A percentile compares a stretch with the other conserved stretches of the same genome.
Conservation (phyloP, 305 asterid species). For the Ilex paraguariensis region DNA sequence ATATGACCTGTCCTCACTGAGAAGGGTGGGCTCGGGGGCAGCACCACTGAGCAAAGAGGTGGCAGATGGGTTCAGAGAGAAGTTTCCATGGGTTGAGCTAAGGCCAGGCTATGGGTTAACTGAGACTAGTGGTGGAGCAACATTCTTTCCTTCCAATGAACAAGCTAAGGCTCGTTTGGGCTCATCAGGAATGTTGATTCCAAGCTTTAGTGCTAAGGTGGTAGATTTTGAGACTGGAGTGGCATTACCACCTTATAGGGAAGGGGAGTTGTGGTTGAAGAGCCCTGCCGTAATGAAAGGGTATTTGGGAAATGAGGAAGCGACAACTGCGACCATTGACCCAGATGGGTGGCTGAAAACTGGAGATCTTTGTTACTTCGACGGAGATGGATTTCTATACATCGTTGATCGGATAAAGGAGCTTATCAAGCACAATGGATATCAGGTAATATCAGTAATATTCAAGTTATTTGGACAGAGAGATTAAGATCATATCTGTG, state of each 20-base stretch:
- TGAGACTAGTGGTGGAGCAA: constrained; percentile 66
- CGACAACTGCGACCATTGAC: constrained; percentile 55
- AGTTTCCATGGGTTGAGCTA: constrained; percentile 71
- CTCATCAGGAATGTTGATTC: constrained; percentile 52
- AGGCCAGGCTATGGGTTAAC: constrained; percentile 82
- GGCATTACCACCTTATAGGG: constrained; percentile 44
- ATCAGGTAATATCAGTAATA: constrained; percentile 40
- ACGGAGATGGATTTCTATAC: constrained; percentile 60
- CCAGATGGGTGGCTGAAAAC: constrained; percentile 70
- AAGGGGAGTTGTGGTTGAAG: constrained; percentile 73
- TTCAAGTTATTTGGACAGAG: not conserved
- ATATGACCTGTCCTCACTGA: constrained; percentile 50
- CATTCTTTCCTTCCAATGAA: constrained; percentile 40
- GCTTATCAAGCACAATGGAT: constrained; percentile 80
- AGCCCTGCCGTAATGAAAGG: constrained; percentile 76
- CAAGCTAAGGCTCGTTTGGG: constrained; percentile 57
- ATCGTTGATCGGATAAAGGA: constrained; percentile 72
- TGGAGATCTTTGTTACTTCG: constrained; percentile 72
- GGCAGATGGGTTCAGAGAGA: constrained; percentile 43
- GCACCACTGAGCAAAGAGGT: constrained; percentile 80
- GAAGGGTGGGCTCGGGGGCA: constrained; percentile 75
- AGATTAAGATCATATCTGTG: not conserved
- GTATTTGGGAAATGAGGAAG: constrained; percentile 57
- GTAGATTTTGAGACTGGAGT: constrained; percentile 52
- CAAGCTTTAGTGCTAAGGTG: constrained; percentile 61